These are phyloP conservation scores for Heliosperma pusillum DNA, from an alignment of 148 eudicot species.

Conservation along the genomic window DNA sequence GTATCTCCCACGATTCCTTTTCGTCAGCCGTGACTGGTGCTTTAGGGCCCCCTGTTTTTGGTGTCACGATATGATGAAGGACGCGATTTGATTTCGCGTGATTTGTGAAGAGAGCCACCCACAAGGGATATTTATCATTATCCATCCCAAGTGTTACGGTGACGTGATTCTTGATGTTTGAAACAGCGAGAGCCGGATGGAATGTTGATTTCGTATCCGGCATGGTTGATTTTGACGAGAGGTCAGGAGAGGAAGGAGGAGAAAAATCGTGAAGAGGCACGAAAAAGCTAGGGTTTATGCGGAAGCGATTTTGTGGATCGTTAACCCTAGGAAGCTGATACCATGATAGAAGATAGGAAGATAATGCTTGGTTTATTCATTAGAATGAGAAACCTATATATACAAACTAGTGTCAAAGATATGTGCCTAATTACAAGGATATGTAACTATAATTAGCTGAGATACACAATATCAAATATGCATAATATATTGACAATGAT, in stretches of 20 bases:
- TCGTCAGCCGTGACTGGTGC: slow-evolving; percentile 2
- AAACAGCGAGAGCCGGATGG: too few relatives aligned
- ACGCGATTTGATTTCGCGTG: slow-evolving; percentile 12
- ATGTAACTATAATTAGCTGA: too few relatives aligned
- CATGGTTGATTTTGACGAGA: slow-evolving; percentile 8
- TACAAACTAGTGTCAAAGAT: too few relatives aligned
- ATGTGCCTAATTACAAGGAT: too few relatives aligned
- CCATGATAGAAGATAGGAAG: too few relatives aligned
- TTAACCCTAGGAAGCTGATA: background rate
- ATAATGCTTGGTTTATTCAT: too few relatives aligned
- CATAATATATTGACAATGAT: too few relatives aligned
- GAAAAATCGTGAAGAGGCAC: slow-evolving; percentile 3
- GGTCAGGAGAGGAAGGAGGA: background rate
- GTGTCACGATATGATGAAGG: slow-evolving; percentile 5
- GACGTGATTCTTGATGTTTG: slow-evolving; percentile 9
- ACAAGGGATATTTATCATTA: slow-evolving; percentile 12
- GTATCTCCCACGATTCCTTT: too few relatives aligned
- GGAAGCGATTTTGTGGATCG: slow-evolving; percentile 10
- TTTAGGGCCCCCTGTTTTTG: slow-evolving; percentile 4
- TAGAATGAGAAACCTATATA: too few relatives aligned
- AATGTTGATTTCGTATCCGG: slow-evolving; percentile 8
- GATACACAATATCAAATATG: too few relatives aligned
- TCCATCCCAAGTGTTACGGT: slow-evolving; percentile 12
- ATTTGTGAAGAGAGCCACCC: slow-evolving; percentile 15
- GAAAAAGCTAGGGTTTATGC: slow-evolving; percentile 10